These are phyloP conservation scores for Gossypium gossypioides DNA, from an alignment of 441 rosid genomes.

Conservation along the genomic window DNA sequence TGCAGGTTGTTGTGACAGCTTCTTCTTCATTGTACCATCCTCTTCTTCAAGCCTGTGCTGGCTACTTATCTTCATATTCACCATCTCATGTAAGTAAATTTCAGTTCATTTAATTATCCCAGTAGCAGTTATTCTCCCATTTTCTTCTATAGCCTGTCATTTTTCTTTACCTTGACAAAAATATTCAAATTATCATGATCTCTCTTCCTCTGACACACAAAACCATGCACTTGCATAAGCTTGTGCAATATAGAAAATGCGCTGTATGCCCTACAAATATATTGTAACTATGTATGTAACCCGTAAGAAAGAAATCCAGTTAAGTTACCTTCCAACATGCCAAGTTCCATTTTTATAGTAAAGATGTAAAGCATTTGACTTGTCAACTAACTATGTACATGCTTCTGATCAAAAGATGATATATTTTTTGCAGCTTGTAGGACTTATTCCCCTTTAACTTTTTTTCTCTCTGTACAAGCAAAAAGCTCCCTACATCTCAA, in stretches of 20 bases:
- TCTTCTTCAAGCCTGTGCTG: conserved; percentile 67
- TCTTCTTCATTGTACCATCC: conserved; percentile 55
- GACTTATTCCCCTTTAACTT: background rate
- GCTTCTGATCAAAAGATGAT: background rate
- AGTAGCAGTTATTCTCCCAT: background rate
- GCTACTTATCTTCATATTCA: conserved; percentile 72
- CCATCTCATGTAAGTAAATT: conserved; percentile 65
- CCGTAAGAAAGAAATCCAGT: background rate
- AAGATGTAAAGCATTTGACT: background rate
- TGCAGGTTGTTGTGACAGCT: conserved; percentile 69
- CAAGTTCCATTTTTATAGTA: conserved; percentile 3
- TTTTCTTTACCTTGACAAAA: background rate
- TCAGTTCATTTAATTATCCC: conserved; percentile 10
- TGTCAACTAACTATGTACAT: background rate
- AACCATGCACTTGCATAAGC: background rate
- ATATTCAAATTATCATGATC: background rate
- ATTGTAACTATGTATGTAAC: background rate
- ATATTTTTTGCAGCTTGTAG: background rate
- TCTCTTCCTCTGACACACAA: background rate
- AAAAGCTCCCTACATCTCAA: background rate
- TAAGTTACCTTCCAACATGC: background rate
- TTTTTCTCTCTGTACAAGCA: background rate
- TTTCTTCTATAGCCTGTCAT: background rate
- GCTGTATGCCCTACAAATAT: background rate
- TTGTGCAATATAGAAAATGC: background rate